Evolutionary conservation across 352 stramenopile species (phyloP).

Genomic region (Phytophthora agathidicida): DNA sequence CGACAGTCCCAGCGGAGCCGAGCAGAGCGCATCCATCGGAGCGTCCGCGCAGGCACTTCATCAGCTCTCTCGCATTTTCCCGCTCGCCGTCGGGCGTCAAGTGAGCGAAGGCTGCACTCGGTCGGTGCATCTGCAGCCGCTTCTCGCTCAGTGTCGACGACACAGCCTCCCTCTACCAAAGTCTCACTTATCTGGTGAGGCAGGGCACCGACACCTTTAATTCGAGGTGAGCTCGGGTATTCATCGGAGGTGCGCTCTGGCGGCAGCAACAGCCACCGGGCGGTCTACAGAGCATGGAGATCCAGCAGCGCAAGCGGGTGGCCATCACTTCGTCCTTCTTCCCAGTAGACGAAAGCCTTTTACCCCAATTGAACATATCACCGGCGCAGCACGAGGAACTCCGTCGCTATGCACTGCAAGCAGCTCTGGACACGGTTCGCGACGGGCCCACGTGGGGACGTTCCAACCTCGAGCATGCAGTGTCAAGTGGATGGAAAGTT

Average conservation of each 20-base stretch:
- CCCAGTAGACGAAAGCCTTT: conserved; percentile 53
- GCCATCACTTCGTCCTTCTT: conserved; percentile 54
- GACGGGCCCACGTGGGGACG: conserved; percentile 71
- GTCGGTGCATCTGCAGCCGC: neutral
- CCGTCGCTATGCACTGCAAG: conserved; percentile 58
- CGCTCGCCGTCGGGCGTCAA: conserved; percentile 13
- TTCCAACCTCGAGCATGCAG: conserved; percentile 54
- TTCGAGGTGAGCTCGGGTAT: conserved; percentile 6
- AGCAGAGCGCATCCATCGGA: conserved; percentile 26
- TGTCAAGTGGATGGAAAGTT: conserved; percentile 63
- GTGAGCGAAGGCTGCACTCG: conserved; percentile 6
- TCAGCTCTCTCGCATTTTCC: conserved; percentile 26
- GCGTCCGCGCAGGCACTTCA: conserved; percentile 10
- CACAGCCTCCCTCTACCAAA: too few relatives aligned
- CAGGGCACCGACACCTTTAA: neutral
- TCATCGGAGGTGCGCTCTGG: conserved; percentile 5
- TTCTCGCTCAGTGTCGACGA: neutral
- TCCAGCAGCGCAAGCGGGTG: conserved; percentile 38
- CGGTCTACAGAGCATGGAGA: conserved; percentile 28
- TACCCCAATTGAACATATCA: conserved; percentile 58
- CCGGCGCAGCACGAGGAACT: conserved; percentile 67
- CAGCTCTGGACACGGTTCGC: conserved; percentile 51
- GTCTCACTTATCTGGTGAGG: conserved; percentile 3
- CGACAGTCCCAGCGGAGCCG: conserved; percentile 13
- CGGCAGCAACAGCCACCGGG: neutral